Base-by-base conservation (phyloP, 2,329 filamentous ascomycete species). In the Nannizziopsis arthrosporioides region DNA sequence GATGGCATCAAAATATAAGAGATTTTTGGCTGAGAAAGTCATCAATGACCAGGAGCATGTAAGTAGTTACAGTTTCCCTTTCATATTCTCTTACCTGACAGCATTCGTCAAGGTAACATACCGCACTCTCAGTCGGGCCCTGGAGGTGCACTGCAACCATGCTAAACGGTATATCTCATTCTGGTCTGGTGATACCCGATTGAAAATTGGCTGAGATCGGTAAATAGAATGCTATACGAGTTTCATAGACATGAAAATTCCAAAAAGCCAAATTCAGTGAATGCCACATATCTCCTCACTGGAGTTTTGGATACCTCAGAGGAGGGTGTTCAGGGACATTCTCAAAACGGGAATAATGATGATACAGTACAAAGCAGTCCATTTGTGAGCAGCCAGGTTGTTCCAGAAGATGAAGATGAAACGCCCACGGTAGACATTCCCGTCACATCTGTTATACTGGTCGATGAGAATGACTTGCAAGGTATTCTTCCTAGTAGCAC, bases 201-300 rank as follows among this genome's bases (percentile, higher is more conserved):
- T 18, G 27, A 30, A 44, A 60, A 63, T 14, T 65, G 4, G 1
- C 5, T 50, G 54, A 15, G 1, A 31, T 1, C 34, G 11, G n/a
- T 27, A 31, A 40, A 14, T 45, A 94, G 83, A 64, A 93, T 92
- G 77, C 78, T 89, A 12, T 93, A 79, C 66, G 85, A 94, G 30
- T 96, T 94, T 56, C 79, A 95, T 63, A 73, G 75, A 53, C 77
- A 74, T 49, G 84, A 94, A 62, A 94, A 88, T 64, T 73, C 71
- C 47, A 85, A 83, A 64, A 83, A 80, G 52, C 74, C 84, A 0
- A 76, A 79, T 17, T 82, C 80, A 19, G 73, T 95, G n/a, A 79
- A 93, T 68, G 92, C 90, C 39, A 95, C 88, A n/a, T 98, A 95
- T 66, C 71, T 95, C 42, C 63, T 98, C 40, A 84, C 81, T 44